Percentiles rank a stretch among this genome's conserved stretches.
Conservation (phyloP, 208 protist species). For the Leptomonas pyrrhocoris region DNA sequence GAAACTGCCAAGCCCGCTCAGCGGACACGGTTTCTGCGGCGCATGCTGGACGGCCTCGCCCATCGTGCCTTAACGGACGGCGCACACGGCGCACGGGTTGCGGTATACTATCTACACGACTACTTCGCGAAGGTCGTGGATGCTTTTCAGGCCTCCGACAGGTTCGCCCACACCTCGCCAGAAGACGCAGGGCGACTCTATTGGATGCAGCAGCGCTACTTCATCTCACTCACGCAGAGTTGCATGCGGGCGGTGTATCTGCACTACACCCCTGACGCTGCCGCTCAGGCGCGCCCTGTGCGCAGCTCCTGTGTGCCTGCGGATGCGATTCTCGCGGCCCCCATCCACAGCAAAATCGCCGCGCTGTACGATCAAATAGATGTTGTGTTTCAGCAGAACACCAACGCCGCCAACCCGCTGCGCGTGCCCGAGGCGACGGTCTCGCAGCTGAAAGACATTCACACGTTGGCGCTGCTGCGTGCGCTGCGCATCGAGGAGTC, state of each 20-base stretch:
- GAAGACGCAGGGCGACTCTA: slow-evolving; percentile 14
- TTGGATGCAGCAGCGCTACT: slow-evolving; percentile 27
- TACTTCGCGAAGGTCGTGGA: slow-evolving; percentile 16
- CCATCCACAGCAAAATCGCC: slow-evolving; percentile 31
- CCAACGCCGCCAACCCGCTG: slow-evolving; percentile 64
- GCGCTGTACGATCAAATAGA: slow-evolving; percentile 56
- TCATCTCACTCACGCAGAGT: slow-evolving; percentile 18
- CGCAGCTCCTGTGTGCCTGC: not conserved
- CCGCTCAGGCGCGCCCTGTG: not conserved
- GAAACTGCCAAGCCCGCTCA: not conserved
- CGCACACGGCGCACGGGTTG: slow-evolving; percentile 27
- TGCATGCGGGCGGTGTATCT: slow-evolving; percentile 28
- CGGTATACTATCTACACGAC: slow-evolving; percentile 27
- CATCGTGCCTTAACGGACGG: slow-evolving; percentile 4
- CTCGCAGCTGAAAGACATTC: slow-evolving; percentile 31
- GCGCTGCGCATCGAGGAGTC: slow-evolving; percentile 59
- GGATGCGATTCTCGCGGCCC: slow-evolving; percentile 17
- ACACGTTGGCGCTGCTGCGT: slow-evolving; percentile 56
- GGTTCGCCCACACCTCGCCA: not conserved
- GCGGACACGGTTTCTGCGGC: slow-evolving; percentile 20
- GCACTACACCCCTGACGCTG: slow-evolving; percentile 10
- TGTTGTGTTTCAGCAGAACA: slow-evolving; percentile 73
- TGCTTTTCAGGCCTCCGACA: not conserved
- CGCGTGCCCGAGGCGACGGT: slow-evolving; percentile 33
- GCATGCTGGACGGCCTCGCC: slow-evolving; percentile 12